Evolutionary conservation across 2,329 filamentous ascomycete genomes (phyloP).

Genomic region (Sporothrix variecibatus): DNA sequence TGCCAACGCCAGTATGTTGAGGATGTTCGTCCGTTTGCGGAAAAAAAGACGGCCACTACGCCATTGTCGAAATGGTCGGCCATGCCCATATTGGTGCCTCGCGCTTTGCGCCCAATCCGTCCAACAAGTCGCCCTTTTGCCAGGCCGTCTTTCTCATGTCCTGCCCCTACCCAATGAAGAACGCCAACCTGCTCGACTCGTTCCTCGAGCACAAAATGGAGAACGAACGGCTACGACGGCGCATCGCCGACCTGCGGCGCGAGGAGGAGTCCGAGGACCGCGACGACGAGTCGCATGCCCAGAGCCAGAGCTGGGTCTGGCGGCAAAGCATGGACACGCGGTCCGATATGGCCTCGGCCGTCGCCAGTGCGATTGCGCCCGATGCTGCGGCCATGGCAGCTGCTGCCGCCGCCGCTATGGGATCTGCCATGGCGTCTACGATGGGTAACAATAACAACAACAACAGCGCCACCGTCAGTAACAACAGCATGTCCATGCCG

Average conservation of each 20-base stretch:
- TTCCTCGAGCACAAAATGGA: slow-evolving; percentile 97
- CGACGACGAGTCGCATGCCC: slow-evolving; percentile 65
- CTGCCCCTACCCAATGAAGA: slow-evolving; percentile 85
- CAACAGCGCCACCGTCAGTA: background rate
- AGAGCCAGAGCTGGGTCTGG: slow-evolving; percentile 36
- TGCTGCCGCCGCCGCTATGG: background rate
- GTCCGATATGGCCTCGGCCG: slow-evolving; percentile 56
- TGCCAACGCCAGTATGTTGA: slow-evolving; percentile 73
- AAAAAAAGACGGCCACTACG: slow-evolving; percentile 68
- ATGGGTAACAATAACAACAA: background rate
- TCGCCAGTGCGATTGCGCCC: background rate
- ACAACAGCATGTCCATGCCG: slow-evolving; percentile 22
- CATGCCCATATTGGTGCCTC: slow-evolving; percentile 83
- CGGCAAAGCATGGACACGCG: slow-evolving; percentile 26
- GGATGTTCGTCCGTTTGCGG: slow-evolving; percentile 71
- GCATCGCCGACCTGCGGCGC: slow-evolving; percentile 79
- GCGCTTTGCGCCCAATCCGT: slow-evolving; percentile 61
- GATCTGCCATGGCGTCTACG: background rate
- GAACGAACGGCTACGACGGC: slow-evolving; percentile 81
- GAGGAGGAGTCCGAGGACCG: slow-evolving; percentile 82
- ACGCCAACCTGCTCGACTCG: slow-evolving; percentile 80
- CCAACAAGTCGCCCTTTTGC: slow-evolving; percentile 70
- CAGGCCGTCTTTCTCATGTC: slow-evolving; percentile 94
- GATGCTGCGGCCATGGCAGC: background rate
- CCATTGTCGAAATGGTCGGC: slow-evolving; percentile 87